Conservation (phyloP, 2,329 filamentous ascomycete species). For the Xylariales sp. region DNA sequence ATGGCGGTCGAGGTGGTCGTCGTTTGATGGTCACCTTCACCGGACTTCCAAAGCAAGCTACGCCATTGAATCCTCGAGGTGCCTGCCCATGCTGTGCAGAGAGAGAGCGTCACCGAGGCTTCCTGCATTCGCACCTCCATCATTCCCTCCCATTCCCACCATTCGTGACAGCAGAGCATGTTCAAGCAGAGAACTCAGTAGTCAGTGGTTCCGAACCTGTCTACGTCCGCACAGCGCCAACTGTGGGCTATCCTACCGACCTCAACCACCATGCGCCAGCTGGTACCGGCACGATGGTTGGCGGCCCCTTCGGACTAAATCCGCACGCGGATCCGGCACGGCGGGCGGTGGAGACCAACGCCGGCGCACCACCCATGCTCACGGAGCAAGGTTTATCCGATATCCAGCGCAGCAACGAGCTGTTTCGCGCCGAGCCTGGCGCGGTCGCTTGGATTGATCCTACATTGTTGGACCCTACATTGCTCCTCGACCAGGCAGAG, state of each 20-base stretch:
- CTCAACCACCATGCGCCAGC: background rate
- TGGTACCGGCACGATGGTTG: background rate
- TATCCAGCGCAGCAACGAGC: background rate
- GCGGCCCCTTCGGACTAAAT: background rate
- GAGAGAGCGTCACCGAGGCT: too few relatives aligned
- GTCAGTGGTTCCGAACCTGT: too few relatives aligned
- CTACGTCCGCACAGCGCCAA: background rate
- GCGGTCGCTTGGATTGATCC: background rate
- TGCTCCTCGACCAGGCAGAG: background rate
- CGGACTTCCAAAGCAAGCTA: too few relatives aligned
- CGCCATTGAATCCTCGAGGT: too few relatives aligned
- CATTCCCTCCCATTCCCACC: background rate
- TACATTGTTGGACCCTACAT: background rate
- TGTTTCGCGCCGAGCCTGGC: background rate
- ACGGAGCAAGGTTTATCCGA: background rate
- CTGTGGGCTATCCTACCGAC: background rate
- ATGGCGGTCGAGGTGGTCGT: too few relatives aligned
- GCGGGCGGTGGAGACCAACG: background rate
- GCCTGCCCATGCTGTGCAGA: too few relatives aligned
- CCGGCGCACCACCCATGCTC: background rate
- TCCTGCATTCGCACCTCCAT: background rate
- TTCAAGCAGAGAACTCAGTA: too few relatives aligned
- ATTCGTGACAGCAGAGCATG: too few relatives aligned
- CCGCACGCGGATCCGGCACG: background rate
- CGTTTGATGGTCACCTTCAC: too few relatives aligned